phyloP scores from a whole-genome alignment of 805 yeast genomes.

The Suhomyces sp. region DNA sequence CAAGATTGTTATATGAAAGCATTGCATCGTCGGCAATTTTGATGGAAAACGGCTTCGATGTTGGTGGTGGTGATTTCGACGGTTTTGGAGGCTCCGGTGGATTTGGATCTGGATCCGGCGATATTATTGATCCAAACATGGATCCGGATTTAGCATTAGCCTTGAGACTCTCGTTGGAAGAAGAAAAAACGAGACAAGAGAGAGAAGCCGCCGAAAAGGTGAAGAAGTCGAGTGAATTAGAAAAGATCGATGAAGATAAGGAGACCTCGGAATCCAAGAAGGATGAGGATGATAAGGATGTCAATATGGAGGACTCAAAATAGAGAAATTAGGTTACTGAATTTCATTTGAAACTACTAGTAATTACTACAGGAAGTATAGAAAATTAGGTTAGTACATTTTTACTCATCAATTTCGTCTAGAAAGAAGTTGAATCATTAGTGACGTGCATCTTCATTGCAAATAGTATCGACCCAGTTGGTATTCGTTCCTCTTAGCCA shows the following conservation, averaged over 20 bases:
- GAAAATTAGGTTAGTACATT: too few relatives aligned
- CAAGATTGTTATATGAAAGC: conserved; percentile 77
- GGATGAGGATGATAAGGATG: conserved; percentile 18
- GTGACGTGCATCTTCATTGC: too few relatives aligned
- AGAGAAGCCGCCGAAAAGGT: conserved; percentile 51
- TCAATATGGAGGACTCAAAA: conserved; percentile 10
- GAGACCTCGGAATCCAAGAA: conserved; percentile 19
- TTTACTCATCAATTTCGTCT: too few relatives aligned
- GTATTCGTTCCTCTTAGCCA: too few relatives aligned
- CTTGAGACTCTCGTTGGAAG: conserved; percentile 88
- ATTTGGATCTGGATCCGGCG: conserved; percentile 40
- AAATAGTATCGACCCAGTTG: too few relatives aligned
- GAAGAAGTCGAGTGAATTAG: conserved; percentile 24
- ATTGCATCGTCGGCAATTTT: conserved; percentile 76
- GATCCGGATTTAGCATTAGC: conserved; percentile 98
- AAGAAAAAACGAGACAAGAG: conserved; percentile 89
- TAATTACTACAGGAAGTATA: too few relatives aligned
- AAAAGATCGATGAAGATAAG: conserved; percentile 33
- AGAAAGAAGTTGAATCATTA: too few relatives aligned
- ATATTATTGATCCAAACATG: conserved; percentile 71
- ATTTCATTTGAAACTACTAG: too few relatives aligned
- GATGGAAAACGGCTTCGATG: conserved; percentile 58
- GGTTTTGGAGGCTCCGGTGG: conserved; percentile 38
- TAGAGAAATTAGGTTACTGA: too few relatives aligned
- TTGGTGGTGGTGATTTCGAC: conserved; percentile 44